These are phyloP conservation scores for Solanum chiquidenum DNA, from an alignment of 257 asterid species.

Conservation along the genomic window DNA sequence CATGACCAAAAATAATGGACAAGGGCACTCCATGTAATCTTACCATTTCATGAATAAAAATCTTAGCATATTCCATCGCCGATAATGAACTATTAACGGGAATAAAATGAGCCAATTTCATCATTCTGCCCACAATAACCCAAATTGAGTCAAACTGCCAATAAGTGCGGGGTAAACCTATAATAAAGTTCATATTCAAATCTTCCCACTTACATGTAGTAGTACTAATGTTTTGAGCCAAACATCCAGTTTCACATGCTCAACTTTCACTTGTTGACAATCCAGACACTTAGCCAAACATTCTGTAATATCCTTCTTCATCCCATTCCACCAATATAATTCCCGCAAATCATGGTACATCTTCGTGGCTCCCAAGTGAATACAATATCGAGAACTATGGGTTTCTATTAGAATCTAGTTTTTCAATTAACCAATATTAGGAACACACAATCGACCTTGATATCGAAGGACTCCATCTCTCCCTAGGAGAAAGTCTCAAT, in stretches of 20 bases:
- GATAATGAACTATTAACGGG: neutral
- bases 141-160: neutral
- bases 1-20: no score
- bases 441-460: neutral
- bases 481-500: no score
- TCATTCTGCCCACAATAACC: neutral
- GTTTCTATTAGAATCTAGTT: neutral
- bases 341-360: neutral
- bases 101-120: no score
- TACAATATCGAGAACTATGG: neutral
- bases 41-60: no score
- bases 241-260: fast-evolving
- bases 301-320: no score
- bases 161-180: fast-evolving
- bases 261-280: neutral
- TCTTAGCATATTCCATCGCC: no score
- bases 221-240: neutral
- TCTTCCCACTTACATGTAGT: neutral
- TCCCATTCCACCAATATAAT: no score
- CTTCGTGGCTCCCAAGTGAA: neutral
- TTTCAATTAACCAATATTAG: neutral
- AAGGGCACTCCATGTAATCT: no score
- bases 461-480: no score
- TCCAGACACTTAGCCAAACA: neutral
- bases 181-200: neutral